Evolutionary conservation across 352 stramenopile genomes (phyloP), one percentile per base, ranked within the genome.

Genomic region (Pythium brachiatum): DNA sequence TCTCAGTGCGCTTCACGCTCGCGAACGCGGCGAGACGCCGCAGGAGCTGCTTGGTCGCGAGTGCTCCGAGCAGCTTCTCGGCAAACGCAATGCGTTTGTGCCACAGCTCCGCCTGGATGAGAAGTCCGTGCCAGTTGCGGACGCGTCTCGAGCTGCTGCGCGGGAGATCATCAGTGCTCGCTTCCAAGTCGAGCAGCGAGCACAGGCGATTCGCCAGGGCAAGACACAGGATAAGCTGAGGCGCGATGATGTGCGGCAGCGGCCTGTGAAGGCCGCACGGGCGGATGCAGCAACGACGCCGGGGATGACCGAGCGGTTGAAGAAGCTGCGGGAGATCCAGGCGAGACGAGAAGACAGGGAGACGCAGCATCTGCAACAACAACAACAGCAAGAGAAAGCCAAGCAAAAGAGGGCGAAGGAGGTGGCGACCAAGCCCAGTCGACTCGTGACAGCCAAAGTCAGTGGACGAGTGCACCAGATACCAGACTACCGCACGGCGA

Each of bases 21-120:
- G 64, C 12, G 57, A 69, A 32, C 62, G 69, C 39, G 23, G 53
- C 20, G 55, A 58, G 5, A 26, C 66, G 41, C 70, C 58, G 18
- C 63, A 78, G 27, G 53, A 81, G 20, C 64, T 77, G 21, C 31
- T 77, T 29, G 81, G 68, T 41, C 72, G 67, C 0, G 72, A 82
- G 26, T 90, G 77, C 21, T 78, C 68, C 3, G 78, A 88, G 7
- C 52, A 72, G 43, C 47, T 90, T n/a, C 64, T 90, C 15, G 81
- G 81, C 43, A 72, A 78, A 16, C 70, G 62, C 18, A 90, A 90
- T 25, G 78, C 69, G 11, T 90, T 89, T 53, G 65, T 66, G 7
- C 62, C 62, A 1, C 64, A 75, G 11, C 51, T 76, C 9, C 61
- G 62, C 21, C 56, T 48, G 0, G 27, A 25, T 23, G 66, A 53